Evolutionary conservation across 2,329 filamentous ascomycete genomes (phyloP), one percentile per base, ranked within the genome.

Genomic region (Fusarium secorum): DNA sequence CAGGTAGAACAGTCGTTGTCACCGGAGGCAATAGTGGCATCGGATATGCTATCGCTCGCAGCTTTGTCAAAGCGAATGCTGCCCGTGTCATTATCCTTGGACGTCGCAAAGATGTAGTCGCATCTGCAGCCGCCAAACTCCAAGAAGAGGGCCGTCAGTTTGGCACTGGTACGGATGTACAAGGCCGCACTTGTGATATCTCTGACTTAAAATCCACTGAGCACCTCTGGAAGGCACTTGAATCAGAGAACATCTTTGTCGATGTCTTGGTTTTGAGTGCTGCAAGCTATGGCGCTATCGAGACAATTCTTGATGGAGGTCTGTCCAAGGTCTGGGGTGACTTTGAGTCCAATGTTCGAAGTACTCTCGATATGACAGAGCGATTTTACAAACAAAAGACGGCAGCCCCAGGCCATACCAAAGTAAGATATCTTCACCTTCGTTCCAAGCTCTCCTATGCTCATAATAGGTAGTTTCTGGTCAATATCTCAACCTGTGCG

Each of bases 341-440:
- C 15, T 57, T 57, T 7, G 54, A 57, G 20, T 36, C 32, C 11
- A 57, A 57, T 30, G 42, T 57, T 6, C 24, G 42, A 38, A 49
- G 42, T 6, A 30, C 54, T 8, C 14, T 57, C 4, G 20, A 57
- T 17, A 57, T 57, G 33, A 57, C 42, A 8, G 42, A 48, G 11
- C 20, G 33, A 28, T 26, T 57, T 18, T 49, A 57, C 24, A 53
- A 41, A 4, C 51, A 41, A 22, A 53, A 20, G 20, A 9, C n/a
- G 2, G 2, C 13, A 30, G 2, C 4, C 9, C 2, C 20, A 15
- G 15, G 18, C 1, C 13, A 15, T 15, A 24, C 22, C 32, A 32
- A 41, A 5, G 51, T 18, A 5, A 2, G 7, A 20, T 17, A 11
- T 15, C 8, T 36, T 11, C 6, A 20, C 2, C 14, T 3, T 9